Evolutionary conservation across 768 basidiomycete species (phyloP).

Genomic region (Macrolepiota fuliginosa): DNA sequence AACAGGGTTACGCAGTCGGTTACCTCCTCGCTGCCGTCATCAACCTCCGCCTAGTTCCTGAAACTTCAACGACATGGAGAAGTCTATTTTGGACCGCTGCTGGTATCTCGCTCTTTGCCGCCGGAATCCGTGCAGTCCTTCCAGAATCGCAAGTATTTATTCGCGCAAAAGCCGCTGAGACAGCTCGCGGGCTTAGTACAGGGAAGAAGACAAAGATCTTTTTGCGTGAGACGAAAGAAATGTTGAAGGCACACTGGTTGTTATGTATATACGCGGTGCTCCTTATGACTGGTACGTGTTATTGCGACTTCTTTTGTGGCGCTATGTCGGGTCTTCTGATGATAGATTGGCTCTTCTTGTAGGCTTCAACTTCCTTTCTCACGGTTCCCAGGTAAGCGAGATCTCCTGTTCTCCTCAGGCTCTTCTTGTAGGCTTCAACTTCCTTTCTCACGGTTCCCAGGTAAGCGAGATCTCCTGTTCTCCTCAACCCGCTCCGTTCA

Average conservation of each 20-base stretch:
- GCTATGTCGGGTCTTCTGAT: not conserved
- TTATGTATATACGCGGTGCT: constrained; percentile 82
- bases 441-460: constrained; percentile 73
- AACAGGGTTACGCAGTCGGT: constrained; percentile 87
- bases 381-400: constrained; percentile 58
- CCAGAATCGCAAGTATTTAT: constrained; percentile 81
- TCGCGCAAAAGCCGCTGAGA: constrained; percentile 56
- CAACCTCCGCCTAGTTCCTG: constrained; percentile 64
- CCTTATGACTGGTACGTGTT: constrained; percentile 64
- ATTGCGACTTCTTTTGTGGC: not conserved
- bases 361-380: constrained; percentile 79
- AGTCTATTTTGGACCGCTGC: constrained; percentile 79
- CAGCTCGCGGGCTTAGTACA: constrained; percentile 54
- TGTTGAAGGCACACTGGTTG: constrained; percentile 82
- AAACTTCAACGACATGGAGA: constrained; percentile 57
- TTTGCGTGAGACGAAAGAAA: constrained; percentile 65
- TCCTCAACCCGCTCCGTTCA: not conserved
- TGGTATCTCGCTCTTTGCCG: constrained; percentile 69
- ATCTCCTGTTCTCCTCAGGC: too few relatives aligned
- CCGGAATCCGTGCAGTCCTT: constrained; percentile 56
- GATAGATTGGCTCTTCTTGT: not conserved
- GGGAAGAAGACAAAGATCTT: constrained; percentile 67
- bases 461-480: constrained; percentile 27
- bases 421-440: constrained; percentile 62
- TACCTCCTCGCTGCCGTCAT: constrained; percentile 82